Conservation (phyloP, 2,329 filamentous ascomycete genomes). For the Pseudogymnoascus sp. region DNA sequence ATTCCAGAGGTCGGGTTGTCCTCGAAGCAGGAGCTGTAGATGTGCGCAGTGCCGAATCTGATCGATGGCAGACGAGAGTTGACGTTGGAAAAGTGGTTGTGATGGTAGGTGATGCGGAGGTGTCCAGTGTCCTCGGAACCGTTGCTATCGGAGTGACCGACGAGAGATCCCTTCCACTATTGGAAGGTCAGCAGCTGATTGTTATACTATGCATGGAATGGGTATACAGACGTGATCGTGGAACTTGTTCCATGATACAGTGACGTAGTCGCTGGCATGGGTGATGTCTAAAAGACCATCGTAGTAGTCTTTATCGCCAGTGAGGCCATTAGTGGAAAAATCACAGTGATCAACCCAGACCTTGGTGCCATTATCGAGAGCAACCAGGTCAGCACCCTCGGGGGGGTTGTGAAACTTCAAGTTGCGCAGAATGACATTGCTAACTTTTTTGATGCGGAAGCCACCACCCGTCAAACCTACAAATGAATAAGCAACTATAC, state of each 20-base stretch:
- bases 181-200: background rate
- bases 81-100: constrained; percentile 23
- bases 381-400: constrained; percentile 39
- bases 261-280: constrained; percentile 37
- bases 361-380: constrained; percentile 32
- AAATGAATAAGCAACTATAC: background rate
- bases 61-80: constrained; percentile 41
- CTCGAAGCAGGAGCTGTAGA: constrained; percentile 45
- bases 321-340: constrained; percentile 19
- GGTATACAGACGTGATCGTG: constrained; percentile 30
- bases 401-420: constrained; percentile 39
- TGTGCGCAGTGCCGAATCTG: constrained; percentile 59
- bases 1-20: constrained; percentile 40
- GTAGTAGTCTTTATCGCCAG: constrained; percentile 37
- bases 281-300: constrained; percentile 38
- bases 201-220: background rate
- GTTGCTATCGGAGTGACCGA: constrained; percentile 25
- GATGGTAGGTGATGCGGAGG: constrained; percentile 21
- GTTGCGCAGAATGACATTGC: constrained; percentile 46
- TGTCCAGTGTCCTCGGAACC: constrained; percentile 23
- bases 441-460: constrained; percentile 36
- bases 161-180: constrained; percentile 21
- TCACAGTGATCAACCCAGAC: constrained; percentile 28
- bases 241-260: constrained; percentile 36
- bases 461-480: constrained; percentile 34